Conservation (phyloP, 1,284 basidiomycete genomes). For the Fomitopsis pinicola region DNA sequence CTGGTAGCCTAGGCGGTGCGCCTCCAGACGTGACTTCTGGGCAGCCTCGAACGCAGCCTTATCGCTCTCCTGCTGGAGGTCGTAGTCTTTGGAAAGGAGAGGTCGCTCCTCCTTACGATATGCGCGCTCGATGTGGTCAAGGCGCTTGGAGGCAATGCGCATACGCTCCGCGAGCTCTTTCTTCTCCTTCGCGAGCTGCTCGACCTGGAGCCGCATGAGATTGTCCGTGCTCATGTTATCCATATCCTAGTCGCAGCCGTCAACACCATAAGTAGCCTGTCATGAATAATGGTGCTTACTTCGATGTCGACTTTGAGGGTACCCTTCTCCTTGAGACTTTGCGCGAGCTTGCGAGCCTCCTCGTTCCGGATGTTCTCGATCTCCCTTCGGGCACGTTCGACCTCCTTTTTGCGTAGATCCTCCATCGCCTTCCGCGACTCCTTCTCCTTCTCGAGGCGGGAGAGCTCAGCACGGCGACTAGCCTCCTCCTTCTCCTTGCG, state of each 20-base stretch:
- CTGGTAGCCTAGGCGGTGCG: conserved; percentile 59
- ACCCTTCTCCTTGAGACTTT: conserved; percentile 81
- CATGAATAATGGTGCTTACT: conserved; percentile 38
- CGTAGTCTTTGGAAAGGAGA: conserved; percentile 85
- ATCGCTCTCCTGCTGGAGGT: conserved; percentile 79
- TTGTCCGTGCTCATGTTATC: conserved; percentile 85
- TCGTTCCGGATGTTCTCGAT: conserved; percentile 81
- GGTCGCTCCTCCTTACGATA: conserved; percentile 93
- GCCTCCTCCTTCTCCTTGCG: conserved; percentile 92
- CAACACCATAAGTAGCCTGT: not conserved
- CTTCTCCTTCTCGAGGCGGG: conserved; percentile 71
- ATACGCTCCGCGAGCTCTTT: conserved; percentile 83
- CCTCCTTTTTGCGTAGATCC: conserved; percentile 68
- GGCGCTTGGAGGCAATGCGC: conserved; percentile 83
- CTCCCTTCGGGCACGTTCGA: conserved; percentile 78
- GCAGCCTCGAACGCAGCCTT: conserved; percentile 64
- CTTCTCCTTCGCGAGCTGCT: conserved; percentile 97
- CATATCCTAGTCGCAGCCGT: conserved; percentile 53
- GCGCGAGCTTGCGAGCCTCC: conserved; percentile 89
- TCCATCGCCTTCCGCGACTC: conserved; percentile 65
- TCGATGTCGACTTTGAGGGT: conserved; percentile 84
- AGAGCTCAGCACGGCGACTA: conserved; percentile 71
- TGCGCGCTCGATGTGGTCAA: conserved; percentile 95
- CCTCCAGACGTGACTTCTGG: conserved; percentile 60
- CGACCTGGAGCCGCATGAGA: conserved; percentile 89